These are phyloP conservation scores for Prunus dulcis DNA, from an alignment of 306 rosid genomes.

Conservation along the genomic window DNA sequence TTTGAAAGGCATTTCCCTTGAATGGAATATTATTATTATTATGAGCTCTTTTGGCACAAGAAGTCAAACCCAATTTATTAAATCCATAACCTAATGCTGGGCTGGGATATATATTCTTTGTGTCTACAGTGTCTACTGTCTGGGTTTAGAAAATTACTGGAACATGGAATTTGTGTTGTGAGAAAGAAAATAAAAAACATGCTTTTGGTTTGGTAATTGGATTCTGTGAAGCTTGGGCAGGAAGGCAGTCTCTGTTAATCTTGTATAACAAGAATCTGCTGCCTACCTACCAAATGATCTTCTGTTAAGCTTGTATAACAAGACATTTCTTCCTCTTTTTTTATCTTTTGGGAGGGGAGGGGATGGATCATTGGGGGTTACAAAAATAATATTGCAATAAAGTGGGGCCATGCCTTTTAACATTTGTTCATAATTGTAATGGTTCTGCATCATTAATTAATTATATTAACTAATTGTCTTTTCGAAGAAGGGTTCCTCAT, in stretches of 20 bases:
- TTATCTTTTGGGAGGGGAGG: not conserved
- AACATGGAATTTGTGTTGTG: too few relatives aligned
- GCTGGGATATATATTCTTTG: too few relatives aligned
- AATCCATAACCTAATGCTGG: not conserved
- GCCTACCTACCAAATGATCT: not conserved
- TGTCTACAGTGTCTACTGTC: too few relatives aligned
- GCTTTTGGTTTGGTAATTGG: not conserved
- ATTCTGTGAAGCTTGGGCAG: not conserved
- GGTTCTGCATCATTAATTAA: not conserved
- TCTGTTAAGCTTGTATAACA: not conserved
- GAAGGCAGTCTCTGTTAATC: not conserved
- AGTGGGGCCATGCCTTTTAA: not conserved
- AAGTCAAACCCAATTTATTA: conserved; percentile 15
- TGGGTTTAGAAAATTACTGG: too few relatives aligned
- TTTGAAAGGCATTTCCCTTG: conserved; percentile 13
- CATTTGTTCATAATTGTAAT: not conserved
- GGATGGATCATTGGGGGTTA: not conserved
- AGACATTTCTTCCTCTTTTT: not conserved
- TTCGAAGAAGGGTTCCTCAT: conserved; percentile 14
- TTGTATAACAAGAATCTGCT: not conserved
- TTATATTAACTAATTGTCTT: conserved; percentile 1
- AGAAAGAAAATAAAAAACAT: not conserved
- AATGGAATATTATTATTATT: not conserved
- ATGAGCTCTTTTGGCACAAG: not conserved
- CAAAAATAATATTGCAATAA: not conserved